phyloP scores from a whole-genome alignment of 2,329 filamentous ascomycete genomes.

The Phialophora verrucosa region DNA sequence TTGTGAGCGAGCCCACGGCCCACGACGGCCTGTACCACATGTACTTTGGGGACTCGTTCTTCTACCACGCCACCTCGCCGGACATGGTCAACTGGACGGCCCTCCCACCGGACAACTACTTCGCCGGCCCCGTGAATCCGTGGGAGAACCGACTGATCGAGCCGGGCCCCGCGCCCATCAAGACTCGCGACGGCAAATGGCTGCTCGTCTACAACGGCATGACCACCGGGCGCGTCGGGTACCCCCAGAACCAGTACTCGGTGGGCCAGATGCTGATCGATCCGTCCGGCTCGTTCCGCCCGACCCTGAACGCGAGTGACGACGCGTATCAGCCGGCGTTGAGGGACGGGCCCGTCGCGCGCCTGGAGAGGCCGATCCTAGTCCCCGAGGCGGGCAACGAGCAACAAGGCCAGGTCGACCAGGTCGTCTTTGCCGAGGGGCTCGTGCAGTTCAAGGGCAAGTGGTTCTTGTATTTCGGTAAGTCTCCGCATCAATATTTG shows the following conservation, averaged over 20 bases:
- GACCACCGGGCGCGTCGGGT: slow-evolving; percentile 41
- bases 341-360: slow-evolving; percentile 39
- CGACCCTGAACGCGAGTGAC: slow-evolving; percentile 7
- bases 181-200: slow-evolving; percentile 45
- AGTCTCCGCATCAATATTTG: background rate
- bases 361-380: slow-evolving; percentile 43
- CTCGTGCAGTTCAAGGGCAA: slow-evolving; percentile 44
- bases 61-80: slow-evolving; percentile 42
- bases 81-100: slow-evolving; percentile 45
- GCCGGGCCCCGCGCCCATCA: slow-evolving; percentile 44
- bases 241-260: slow-evolving; percentile 42
- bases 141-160: slow-evolving; percentile 47
- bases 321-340: slow-evolving; percentile 15
- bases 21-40: slow-evolving; percentile 45
- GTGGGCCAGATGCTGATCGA: slow-evolving; percentile 46
- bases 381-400: slow-evolving; percentile 41
- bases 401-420: slow-evolving; percentile 43
- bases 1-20: slow-evolving; percentile 40
- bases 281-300: slow-evolving; percentile 34
- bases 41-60: slow-evolving; percentile 45
- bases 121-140: slow-evolving; percentile 40
- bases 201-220: slow-evolving; percentile 39
- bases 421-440: slow-evolving; percentile 45
- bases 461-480: slow-evolving; percentile 37
- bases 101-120: slow-evolving; percentile 36